Percentiles rank a stretch among this genome's conserved stretches.
Conservation (phyloP, 2,329 filamentous ascomycete species). For the Cladosporium austrohemisphaericum region DNA sequence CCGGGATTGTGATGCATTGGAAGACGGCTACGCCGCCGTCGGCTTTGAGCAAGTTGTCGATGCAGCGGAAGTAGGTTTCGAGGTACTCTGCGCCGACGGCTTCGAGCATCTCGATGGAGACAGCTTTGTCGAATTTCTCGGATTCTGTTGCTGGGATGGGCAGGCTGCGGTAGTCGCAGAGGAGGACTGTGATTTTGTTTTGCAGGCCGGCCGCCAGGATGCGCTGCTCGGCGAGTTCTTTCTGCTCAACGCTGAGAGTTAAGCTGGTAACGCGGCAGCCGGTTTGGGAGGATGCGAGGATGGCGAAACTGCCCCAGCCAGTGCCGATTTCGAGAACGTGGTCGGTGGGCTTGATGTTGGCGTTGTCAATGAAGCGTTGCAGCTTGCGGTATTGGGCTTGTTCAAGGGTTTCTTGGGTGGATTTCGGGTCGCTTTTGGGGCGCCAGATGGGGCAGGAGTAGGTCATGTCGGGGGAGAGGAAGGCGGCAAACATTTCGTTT, state of each 20-base stretch:
- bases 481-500: constrained; percentile 72
- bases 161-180: constrained; percentile 66
- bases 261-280: constrained; percentile 66
- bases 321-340: constrained; percentile 73
- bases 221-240: constrained; percentile 61
- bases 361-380: constrained; percentile 61
- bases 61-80: constrained; percentile 62
- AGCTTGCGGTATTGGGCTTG: constrained; percentile 66
- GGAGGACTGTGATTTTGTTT: constrained; percentile 59
- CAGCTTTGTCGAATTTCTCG: constrained; percentile 61
- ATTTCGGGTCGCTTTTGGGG: constrained; percentile 38
- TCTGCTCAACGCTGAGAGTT: constrained; percentile 67
- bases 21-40: constrained; percentile 66
- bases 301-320: constrained; percentile 72
- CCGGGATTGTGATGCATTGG: constrained; percentile 75
- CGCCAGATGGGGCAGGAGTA: constrained; percentile 70
- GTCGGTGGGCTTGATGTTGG: constrained; percentile 60
- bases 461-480: constrained; percentile 72
- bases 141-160: constrained; percentile 41
- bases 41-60: constrained; percentile 62
- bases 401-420: constrained; percentile 56
- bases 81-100: constrained; percentile 67
- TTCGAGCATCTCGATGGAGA: constrained; percentile 76
- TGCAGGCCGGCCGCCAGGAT: constrained; percentile 59
- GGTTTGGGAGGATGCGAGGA: constrained; percentile 62